These are phyloP conservation scores for Pseudotsuga menziesii DNA, from an alignment of 75 land plant species.

Conservation along the genomic window DNA sequence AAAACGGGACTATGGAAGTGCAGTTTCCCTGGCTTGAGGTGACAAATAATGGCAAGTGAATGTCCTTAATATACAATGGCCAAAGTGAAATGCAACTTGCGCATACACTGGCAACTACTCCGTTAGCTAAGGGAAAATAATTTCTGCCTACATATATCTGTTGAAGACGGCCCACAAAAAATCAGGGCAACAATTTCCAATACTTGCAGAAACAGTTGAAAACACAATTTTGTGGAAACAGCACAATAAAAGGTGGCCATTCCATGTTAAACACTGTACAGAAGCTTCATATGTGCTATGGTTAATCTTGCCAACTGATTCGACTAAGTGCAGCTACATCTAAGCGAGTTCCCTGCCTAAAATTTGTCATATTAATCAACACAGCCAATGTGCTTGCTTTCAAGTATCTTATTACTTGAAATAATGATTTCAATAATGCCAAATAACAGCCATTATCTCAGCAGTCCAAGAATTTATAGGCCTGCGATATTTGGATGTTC, in stretches of 20 bases:
- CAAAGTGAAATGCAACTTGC: not conserved
- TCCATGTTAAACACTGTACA: not conserved
- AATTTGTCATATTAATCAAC: not conserved
- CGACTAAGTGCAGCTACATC: not conserved
- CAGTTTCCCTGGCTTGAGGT: not conserved
- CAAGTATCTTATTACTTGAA: not conserved
- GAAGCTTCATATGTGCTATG: not conserved
- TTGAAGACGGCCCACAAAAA: constrained; percentile 7
- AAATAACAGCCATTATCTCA: not conserved
- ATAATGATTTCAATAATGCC: not conserved
- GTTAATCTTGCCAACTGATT: constrained; percentile 4
- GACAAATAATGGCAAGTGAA: constrained; percentile 4
- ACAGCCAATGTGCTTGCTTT: constrained; percentile 1
- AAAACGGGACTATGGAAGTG: not conserved
- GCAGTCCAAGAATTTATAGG: not conserved
- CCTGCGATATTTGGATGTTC: not conserved
- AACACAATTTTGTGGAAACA: not conserved
- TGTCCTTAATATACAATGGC: not conserved
- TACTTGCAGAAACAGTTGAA: not conserved
- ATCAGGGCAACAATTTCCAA: constrained; percentile 7
- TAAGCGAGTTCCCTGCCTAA: not conserved
- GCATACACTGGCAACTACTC: not conserved
- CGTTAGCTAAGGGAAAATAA: not conserved
- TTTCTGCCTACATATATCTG: not conserved
- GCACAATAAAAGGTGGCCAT: constrained; percentile 1